Evolutionary conservation across 192 early-diverging fungal genomes (phyloP).

Genomic region (Entomortierella lignicola): DNA sequence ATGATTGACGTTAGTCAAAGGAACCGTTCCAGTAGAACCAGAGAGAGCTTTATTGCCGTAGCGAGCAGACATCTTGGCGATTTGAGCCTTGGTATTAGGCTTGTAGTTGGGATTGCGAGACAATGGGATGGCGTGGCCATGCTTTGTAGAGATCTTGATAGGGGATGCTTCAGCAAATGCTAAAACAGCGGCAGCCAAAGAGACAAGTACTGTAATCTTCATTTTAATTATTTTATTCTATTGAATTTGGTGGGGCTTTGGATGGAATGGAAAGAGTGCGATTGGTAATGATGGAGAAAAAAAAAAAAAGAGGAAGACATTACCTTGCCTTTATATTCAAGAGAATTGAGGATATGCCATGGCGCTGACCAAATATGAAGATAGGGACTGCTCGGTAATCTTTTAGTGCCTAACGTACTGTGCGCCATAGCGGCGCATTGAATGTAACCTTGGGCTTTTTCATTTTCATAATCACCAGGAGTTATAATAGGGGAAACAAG

Average conservation of each 20-base stretch:
- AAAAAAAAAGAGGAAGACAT: too few species aligned
- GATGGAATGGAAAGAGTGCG: too few species aligned
- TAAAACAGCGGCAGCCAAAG: constrained; percentile 27
- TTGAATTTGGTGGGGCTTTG: too few species aligned
- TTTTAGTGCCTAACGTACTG: too few species aligned
- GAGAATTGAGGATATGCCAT: too few species aligned
- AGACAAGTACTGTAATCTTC: constrained; percentile 26
- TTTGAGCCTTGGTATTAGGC: constrained; percentile 38
- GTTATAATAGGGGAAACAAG: neutral
- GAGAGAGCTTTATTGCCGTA: neutral
- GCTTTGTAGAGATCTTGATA: neutral
- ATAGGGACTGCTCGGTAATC: too few species aligned
- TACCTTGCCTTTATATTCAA: too few species aligned
- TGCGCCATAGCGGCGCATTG: too few species aligned
- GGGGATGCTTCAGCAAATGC: constrained; percentile 21
- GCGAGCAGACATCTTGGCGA: constrained; percentile 10
- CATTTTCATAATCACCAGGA: neutral
- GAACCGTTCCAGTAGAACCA: constrained; percentile 4
- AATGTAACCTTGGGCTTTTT: neutral
- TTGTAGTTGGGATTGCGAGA: constrained; percentile 35
- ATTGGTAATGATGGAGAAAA: too few species aligned
- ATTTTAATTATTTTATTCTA: constrained; percentile 2
- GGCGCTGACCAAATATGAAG: too few species aligned
- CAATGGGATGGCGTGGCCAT: constrained; percentile 29
- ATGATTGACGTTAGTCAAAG: constrained; percentile 43